These are phyloP conservation scores for Asterophora parasitica DNA, from an alignment of 768 basidiomycete species.

Conservation along the genomic window DNA sequence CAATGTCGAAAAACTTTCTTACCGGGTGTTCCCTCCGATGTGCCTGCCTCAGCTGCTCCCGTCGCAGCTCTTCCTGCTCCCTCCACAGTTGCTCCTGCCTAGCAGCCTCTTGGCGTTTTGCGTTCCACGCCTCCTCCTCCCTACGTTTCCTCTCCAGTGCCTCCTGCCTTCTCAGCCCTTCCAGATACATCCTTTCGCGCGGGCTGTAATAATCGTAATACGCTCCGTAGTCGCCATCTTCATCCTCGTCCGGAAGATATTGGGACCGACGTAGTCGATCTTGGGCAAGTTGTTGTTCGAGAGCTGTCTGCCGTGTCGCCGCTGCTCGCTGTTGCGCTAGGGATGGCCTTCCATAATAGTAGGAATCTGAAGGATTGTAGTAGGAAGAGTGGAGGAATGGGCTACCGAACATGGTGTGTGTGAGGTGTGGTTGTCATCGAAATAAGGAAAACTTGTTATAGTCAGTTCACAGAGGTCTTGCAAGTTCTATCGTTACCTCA, in stretches of 20 bases:
- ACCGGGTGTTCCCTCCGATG: constrained; percentile 10
- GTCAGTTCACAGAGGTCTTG: not conserved
- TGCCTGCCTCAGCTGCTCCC: constrained; percentile 11
- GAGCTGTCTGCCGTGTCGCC: constrained; percentile 15
- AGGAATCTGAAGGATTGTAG: constrained; percentile 15
- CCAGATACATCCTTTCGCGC: constrained; percentile 29
- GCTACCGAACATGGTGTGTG: constrained; percentile 20
- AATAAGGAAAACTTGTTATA: not conserved
- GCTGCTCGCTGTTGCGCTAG: constrained; percentile 15
- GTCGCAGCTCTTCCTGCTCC: constrained; percentile 11
- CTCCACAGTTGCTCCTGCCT: constrained; percentile 8
- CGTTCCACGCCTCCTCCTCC: constrained; percentile 12
- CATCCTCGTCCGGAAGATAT: constrained; percentile 35
- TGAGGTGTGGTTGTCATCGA: not conserved
- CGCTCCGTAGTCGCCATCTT: constrained; percentile 27
- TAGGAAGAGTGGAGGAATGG: constrained; percentile 22
- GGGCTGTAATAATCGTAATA: constrained; percentile 27
- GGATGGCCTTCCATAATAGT: constrained; percentile 17
- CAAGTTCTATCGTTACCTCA: not conserved
- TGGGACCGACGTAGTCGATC: constrained; percentile 30
- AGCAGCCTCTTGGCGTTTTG: constrained; percentile 12
- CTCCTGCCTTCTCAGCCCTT: constrained; percentile 25
- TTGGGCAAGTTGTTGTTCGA: constrained; percentile 27
- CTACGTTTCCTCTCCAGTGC: constrained; percentile 23
- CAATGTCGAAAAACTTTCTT: constrained; percentile 5